Conservation (phyloP, 225 moss, liverwort and hornwort species). For the Rhytidiadelphus loreus region DNA sequence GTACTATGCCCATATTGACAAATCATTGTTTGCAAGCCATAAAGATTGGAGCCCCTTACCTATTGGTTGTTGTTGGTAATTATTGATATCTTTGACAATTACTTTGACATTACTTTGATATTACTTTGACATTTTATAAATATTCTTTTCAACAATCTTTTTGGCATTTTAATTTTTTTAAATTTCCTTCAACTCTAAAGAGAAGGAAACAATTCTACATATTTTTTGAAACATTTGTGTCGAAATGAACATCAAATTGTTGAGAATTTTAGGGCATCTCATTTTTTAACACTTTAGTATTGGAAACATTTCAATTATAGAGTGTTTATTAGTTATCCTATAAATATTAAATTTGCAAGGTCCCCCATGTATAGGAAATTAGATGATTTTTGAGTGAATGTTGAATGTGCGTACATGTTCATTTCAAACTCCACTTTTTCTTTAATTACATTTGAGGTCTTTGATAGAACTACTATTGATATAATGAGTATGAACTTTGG, state of each 20-base stretch:
- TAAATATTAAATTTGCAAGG: not conserved
- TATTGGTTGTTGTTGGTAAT: not conserved
- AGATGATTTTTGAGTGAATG: not conserved
- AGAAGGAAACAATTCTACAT: not conserved
- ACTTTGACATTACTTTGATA: not conserved
- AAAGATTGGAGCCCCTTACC: not conserved
- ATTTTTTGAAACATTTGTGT: not conserved
- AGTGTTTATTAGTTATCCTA: not conserved
- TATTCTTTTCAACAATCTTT: not conserved
- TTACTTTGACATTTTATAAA: no score
- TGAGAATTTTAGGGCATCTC: not conserved
- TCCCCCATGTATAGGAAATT: not conserved
- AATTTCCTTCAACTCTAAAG: not conserved
- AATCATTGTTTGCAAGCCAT: not conserved
- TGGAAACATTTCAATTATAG: not conserved
- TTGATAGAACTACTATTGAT: not conserved
- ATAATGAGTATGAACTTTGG: not conserved
- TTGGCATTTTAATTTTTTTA: not conserved
- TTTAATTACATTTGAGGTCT: not conserved
- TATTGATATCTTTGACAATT: not conserved
- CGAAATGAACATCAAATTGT: fast-evolving
- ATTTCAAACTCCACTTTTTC: not conserved
- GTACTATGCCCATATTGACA: fast-evolving
- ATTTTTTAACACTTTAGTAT: not conserved
- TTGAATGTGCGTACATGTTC: not conserved